Percentiles rank a stretch among this genome's conserved stretches.
Evolutionary conservation across 106 monocot genomes (phyloP).

Genomic region (Phalaenopsis equestris): DNA sequence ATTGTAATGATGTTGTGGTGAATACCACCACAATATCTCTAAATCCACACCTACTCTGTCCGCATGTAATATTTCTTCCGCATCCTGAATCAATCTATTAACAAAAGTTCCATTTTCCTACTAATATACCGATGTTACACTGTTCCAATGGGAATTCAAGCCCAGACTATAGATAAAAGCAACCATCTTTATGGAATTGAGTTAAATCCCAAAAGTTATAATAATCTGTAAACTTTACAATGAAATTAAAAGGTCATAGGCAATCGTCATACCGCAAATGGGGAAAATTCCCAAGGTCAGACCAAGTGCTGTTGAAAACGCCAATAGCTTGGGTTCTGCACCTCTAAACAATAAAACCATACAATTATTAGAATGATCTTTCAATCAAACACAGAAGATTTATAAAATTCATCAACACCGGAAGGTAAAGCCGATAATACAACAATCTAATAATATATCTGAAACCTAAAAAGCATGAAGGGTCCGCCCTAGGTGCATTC

Average conservation of each 20-base stretch:
- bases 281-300: slow-evolving; percentile 58
- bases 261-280: slow-evolving; percentile 42
- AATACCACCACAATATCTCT: too few species aligned
- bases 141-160: background rate
- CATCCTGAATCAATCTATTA: background rate
- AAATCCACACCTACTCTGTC: too few species aligned
- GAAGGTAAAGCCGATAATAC: background rate
- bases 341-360: slow-evolving; percentile 25
- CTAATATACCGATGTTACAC: background rate
- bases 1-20: too few species aligned
- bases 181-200: background rate
- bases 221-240: background rate
- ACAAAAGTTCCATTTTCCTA: background rate
- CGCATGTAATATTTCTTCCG: too few species aligned
- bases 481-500: background rate
- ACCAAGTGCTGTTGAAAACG: slow-evolving; percentile 62
- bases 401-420: background rate
- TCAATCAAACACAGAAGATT: background rate
- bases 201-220: background rate
- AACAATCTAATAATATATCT: background rate
- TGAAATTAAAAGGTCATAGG: background rate
- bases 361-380: background rate
- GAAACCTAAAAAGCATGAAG: background rate
- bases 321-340: slow-evolving; percentile 52
- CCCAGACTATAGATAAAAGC: background rate